phyloP scores from a whole-genome alignment of 1,139 yeast genomes.

The Candida sp. region DNA sequence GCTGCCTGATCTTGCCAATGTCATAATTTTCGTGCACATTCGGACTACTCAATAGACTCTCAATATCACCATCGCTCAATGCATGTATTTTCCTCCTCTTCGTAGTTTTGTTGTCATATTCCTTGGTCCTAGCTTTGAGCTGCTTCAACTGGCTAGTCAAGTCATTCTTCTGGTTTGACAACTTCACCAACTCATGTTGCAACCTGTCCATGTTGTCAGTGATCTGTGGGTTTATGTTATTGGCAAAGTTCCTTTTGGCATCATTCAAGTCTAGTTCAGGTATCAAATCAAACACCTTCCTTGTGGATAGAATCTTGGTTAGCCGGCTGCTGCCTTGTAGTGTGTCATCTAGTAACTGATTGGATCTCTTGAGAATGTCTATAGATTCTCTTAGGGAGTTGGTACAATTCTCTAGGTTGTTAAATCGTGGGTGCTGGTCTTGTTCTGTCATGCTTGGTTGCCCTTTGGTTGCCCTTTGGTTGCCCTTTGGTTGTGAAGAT shows the following conservation, averaged over 20 bases:
- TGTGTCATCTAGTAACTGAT: constrained; percentile 30
- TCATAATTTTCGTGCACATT: constrained; percentile 10
- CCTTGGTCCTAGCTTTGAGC: constrained; percentile 30
- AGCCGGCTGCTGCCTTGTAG: constrained; percentile 40
- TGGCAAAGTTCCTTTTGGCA: constrained; percentile 36
- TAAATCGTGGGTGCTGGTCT: constrained; percentile 1
- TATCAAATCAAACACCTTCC: constrained; percentile 44
- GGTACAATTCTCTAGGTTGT: constrained; percentile 26
- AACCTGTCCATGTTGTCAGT: constrained; percentile 31
- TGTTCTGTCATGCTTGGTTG: neutral
- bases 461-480: neutral
- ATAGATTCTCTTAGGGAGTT: constrained; percentile 35
- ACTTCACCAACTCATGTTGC: constrained; percentile 35
- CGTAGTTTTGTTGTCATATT: constrained; percentile 21
- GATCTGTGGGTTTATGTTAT: constrained; percentile 40
- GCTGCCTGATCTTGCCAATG: constrained; percentile 31
- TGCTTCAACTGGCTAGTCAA: constrained; percentile 35
- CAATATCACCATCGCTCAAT: constrained; percentile 8
- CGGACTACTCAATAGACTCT: constrained; percentile 1
- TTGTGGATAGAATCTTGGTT: constrained; percentile 34
- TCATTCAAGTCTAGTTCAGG: constrained; percentile 45
- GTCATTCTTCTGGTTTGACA: constrained; percentile 27
- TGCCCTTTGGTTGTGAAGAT: neutral
- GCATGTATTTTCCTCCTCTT: constrained; percentile 5
- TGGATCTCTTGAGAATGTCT: constrained; percentile 32